Evolutionary conservation across 2,329 filamentous ascomycete genomes (phyloP).

Genomic region (Pseudocercospora crystallina): DNA sequence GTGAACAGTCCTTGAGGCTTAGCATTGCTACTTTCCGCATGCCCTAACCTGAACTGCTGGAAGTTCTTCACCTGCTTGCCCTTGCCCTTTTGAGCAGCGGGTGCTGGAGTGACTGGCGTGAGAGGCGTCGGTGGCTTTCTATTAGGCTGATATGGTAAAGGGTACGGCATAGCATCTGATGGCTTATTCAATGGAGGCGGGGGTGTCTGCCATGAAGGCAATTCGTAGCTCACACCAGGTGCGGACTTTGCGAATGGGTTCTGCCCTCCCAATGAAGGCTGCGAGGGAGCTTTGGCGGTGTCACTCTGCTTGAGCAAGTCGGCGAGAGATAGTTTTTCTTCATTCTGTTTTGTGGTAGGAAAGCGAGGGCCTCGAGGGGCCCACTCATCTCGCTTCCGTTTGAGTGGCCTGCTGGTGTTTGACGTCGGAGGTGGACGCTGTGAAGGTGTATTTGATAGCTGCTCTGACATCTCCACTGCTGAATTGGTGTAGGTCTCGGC

Average conservation of each 20-base stretch:
- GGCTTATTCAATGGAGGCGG: constrained; percentile 14
- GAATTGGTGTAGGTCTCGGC: constrained; percentile 13
- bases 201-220: constrained; percentile 31
- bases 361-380: constrained; percentile 10
- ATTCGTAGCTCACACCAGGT: constrained; percentile 24
- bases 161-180: constrained; percentile 16
- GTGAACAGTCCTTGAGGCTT: constrained; percentile 25
- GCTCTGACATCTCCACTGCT: not conserved
- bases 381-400: constrained; percentile 27
- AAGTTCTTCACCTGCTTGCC: constrained; percentile 5
- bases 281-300: constrained; percentile 15
- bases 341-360: not conserved
- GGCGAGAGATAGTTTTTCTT: constrained; percentile 24
- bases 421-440: constrained; percentile 2
- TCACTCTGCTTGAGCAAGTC: constrained; percentile 31
- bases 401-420: constrained; percentile 22
- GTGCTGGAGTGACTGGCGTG: not conserved
- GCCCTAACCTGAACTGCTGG: constrained; percentile 3
- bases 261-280: constrained; percentile 1
- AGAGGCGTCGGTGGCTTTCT: not conserved
- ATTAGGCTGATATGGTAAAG: constrained; percentile 26
- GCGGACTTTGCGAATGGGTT: constrained; percentile 7
- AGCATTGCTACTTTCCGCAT: not conserved
- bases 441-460: too few species aligned
- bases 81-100: not conserved